Evolutionary conservation across 306 rosid genomes (phyloP).

Genomic region (Fragaria iinumae): DNA sequence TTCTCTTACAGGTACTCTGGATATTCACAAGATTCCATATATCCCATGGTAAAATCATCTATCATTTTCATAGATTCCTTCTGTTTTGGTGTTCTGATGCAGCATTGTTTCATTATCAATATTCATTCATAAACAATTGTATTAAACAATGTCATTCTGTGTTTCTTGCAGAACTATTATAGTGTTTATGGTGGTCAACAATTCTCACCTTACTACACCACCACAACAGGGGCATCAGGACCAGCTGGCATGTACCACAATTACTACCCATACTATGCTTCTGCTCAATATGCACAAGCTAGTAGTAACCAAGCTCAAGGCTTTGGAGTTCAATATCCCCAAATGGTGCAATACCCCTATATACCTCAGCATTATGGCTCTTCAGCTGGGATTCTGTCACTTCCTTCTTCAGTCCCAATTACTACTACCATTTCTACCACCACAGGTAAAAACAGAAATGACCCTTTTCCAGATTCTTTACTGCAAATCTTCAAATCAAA

Average conservation of each 20-base stretch:
- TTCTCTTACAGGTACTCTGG: slow-evolving; percentile 61
- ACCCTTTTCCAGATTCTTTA: background rate
- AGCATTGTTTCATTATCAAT: background rate
- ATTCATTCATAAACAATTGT: slow-evolving; percentile 15
- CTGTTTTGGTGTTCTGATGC: background rate
- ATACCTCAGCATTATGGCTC: slow-evolving; percentile 65
- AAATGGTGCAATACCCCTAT: slow-evolving; percentile 59
- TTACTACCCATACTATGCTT: slow-evolving; percentile 66
- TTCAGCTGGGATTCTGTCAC: slow-evolving; percentile 51
- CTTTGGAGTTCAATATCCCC: slow-evolving; percentile 71
- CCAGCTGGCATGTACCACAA: slow-evolving; percentile 53
- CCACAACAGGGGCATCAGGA: slow-evolving; percentile 57
- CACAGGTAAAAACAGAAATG: slow-evolving; percentile 44
- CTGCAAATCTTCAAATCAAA: background rate
- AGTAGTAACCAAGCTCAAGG: slow-evolving; percentile 51
- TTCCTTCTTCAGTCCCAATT: slow-evolving; percentile 57
- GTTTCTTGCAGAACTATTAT: slow-evolving; percentile 56
- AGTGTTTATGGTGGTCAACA: slow-evolving; percentile 86
- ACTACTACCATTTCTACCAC: slow-evolving; percentile 38
- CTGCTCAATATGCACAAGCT: slow-evolving; percentile 58
- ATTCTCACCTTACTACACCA: slow-evolving; percentile 56
- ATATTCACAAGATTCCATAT: slow-evolving; percentile 69
- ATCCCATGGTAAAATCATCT: slow-evolving; percentile 56
- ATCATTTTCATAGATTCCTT: slow-evolving; percentile 5
- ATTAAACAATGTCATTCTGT: slow-evolving; percentile 14